Base-by-base conservation (phyloP, 2,329 filamentous ascomycete species). In the Exophiala calicioides region DNA sequence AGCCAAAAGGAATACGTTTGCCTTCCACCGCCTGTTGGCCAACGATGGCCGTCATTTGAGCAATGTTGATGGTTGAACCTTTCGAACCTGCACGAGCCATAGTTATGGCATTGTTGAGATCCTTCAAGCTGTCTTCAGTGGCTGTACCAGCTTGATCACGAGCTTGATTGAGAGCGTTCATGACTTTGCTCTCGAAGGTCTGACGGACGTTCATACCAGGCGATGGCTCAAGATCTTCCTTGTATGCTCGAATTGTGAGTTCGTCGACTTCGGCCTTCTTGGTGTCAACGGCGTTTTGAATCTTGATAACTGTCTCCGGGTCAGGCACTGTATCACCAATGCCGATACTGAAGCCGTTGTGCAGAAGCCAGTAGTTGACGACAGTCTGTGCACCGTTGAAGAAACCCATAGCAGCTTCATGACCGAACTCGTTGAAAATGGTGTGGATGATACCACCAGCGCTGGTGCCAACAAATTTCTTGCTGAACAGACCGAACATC, bases 161-260 rank as follows among this genome's bases (percentile, higher is more conserved):
- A 65, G 91, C 91, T 55, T 86, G 88, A 72, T 98, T 97, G 44
- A 98, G 76, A 46, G 88, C 88, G 68, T 90, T 90, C 36, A 91
- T 95, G 24, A 96, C 93, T 72, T 94, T 91, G 73, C 87, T 94
- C 71, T 99, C 93, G 65, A 99, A 98, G 0, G 93, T 97, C 65
- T 95, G 90, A 75, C 94, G 87, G 50, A 98, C 86, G 57, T 94
- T 98, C 90, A 98, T 96, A 80, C 93, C 93, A 32, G 93, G 93
- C 43, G 93, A 73, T n/a, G 90, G 82, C 68, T 99, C 93, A 35
- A 98, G 81, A 59, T 84, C 77, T 66, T 97, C 95, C 39, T 83
- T 82, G 3, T 90, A 94, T 2, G 94, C 94, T 63, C 81, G 75
- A 4, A 77, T 76, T 7, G 90, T 93, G 48, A 95, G 80, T 2